Base-by-base conservation (phyloP, 2,329 filamentous ascomycete species). In the Xylaria sp. region DNA sequence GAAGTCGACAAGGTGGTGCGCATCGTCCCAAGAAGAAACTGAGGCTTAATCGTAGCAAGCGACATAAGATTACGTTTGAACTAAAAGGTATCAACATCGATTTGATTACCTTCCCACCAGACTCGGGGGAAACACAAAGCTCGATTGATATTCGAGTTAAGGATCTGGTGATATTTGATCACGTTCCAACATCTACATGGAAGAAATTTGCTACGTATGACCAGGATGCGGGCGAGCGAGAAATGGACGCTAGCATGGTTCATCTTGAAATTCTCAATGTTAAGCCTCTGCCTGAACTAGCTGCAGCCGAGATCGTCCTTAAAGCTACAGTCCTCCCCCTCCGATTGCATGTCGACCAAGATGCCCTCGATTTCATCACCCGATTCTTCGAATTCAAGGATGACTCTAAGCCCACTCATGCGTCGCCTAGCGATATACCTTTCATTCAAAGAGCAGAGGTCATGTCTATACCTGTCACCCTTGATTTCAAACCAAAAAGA, bases 381-480 rank as follows among this genome's bases (percentile, higher is more conserved):
- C 90, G 96, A 1, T 99, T 99, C 84, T 99, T 99, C 76, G 94
- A 97, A 76, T 99, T 99, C 85, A 97, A 97, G 77, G 94, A 98
- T 74, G 92, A 94, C 49, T 83, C 83, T 1, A 82, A 82, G 9
- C 83, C 86, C 0, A 81, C 83, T 4, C 85, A 89, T 36, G 81
- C 84, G 2, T 87, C 89, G 0, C 86, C 89, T 1, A 90, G 90
- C 55, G 94, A 97, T 64, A 83, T 91, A 7, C 93, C 94, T 0
- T 99, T 98, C 80, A 84, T 99, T 1, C 95, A 98, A 78, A 89
- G 96, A 62, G 91, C 94, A 1, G 96, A 98, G 81, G 86, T 99
- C 56, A 92, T 93, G 72, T 89, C 92, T 3, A 88, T 99, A 28
- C 90, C 90, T 1, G 87, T 99, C 65, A 94, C 92, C 76, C 89